A percentile compares a stretch with the other conserved stretches of the same genome.
Conservation (phyloP, 768 basidiomycete species). For the Mrakia blollopis region DNA sequence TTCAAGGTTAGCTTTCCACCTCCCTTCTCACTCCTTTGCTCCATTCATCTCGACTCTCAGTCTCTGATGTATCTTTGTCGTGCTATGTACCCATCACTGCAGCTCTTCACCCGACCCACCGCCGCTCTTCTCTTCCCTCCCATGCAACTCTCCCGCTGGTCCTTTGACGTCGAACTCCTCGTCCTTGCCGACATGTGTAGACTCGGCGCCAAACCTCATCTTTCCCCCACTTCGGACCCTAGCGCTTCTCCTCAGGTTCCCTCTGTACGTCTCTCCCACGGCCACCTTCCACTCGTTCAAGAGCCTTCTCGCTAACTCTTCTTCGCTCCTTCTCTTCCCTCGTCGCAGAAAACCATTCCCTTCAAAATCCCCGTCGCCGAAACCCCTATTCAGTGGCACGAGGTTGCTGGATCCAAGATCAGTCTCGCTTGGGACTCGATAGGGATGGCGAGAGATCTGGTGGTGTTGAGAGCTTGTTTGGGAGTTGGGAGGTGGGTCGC, state of each 20-base stretch:
- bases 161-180: constrained; percentile 92
- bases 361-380: constrained; percentile 64
- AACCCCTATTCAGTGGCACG: constrained; percentile 87
- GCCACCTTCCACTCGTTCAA: constrained; percentile 83
- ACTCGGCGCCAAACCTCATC: background rate
- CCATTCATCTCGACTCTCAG: background rate
- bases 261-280: constrained; percentile 75
- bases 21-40: background rate
- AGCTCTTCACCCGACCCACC: constrained; percentile 74
- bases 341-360: constrained; percentile 36
- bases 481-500: constrained; percentile 62
- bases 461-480: constrained; percentile 78
- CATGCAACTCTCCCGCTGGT: constrained; percentile 86
- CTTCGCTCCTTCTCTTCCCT: constrained; percentile 51
- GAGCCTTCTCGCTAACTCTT: constrained; percentile 72
- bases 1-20: constrained; percentile 58
- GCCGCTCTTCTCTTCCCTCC: constrained; percentile 77
- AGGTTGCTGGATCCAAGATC: constrained; percentile 88
- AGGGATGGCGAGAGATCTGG: constrained; percentile 81
- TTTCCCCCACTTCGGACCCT: background rate
- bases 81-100: background rate
- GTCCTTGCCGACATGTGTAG: constrained; percentile 55
- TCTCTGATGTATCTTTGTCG: too few relatives aligned
- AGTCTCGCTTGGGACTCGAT: constrained; percentile 76
- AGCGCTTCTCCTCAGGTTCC: constrained; percentile 49